phyloP scores from a whole-genome alignment of 2,329 filamentous ascomycete species.

The Tolypocladium guangdongense region DNA sequence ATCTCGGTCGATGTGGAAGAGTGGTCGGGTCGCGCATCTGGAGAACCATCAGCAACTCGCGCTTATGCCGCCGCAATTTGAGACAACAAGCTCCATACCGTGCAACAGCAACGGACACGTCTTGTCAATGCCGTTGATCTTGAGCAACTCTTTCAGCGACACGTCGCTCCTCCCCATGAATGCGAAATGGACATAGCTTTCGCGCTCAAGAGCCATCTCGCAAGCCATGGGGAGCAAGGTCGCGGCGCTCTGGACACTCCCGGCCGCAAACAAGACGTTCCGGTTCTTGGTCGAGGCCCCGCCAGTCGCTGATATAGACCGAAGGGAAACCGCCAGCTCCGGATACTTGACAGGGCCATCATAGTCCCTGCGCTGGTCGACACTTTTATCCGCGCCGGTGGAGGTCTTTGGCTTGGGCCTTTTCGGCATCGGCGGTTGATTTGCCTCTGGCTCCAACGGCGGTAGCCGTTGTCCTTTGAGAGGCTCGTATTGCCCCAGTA shows the following conservation, averaged over 20 bases:
- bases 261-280: constrained; percentile 71
- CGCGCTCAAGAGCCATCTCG: constrained; percentile 61
- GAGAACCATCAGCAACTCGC: constrained; percentile 7
- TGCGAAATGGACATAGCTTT: constrained; percentile 71
- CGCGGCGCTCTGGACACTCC: constrained; percentile 61
- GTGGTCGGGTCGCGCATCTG: constrained; percentile 69
- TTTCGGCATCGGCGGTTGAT: neutral
- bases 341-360: constrained; percentile 62
- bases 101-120: constrained; percentile 55
- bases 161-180: constrained; percentile 66
- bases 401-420: constrained; percentile 7
- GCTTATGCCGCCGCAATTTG: no score
- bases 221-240: constrained; percentile 74
- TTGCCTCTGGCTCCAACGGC: neutral
- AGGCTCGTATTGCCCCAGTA: neutral
- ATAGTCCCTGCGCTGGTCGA: constrained; percentile 33
- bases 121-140: constrained; percentile 68
- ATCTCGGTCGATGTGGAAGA: constrained; percentile 56
- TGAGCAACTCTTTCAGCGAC: constrained; percentile 54
- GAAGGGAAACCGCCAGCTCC: constrained; percentile 51
- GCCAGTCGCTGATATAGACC: constrained; percentile 41
- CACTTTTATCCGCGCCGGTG: constrained; percentile 2
- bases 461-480: neutral
- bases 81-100: constrained; percentile 25
- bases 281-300: constrained; percentile 44